Percentiles rank a stretch among this genome's conserved stretches.
Conservation (phyloP, 1,284 basidiomycete genomes). For the Fistulinella staudtii region DNA sequence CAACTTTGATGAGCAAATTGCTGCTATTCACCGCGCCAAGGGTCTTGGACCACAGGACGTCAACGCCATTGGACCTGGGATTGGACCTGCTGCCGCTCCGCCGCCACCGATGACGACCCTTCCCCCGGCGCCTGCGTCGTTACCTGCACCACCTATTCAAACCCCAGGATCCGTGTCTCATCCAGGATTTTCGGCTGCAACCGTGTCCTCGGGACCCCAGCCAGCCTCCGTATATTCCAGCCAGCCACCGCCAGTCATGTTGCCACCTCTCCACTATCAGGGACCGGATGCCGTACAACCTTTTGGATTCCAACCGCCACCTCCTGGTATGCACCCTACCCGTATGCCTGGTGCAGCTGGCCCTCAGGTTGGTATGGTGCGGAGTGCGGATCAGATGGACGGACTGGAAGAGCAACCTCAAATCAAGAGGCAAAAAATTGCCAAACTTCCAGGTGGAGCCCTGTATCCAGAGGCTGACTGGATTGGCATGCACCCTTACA, state of each 20-base stretch:
- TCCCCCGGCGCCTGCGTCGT: slow-evolving; percentile 61
- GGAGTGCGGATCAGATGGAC: slow-evolving; percentile 78
- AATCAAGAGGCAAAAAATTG: slow-evolving; percentile 79
- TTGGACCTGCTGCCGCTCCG: slow-evolving; percentile 72
- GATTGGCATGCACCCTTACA: slow-evolving; percentile 85
- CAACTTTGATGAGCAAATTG: slow-evolving; percentile 93
- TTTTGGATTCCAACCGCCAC: slow-evolving; percentile 72
- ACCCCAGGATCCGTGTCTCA: slow-evolving; percentile 37
- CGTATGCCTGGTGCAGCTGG: slow-evolving; percentile 49
- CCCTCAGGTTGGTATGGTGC: slow-evolving; percentile 61
- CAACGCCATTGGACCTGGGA: slow-evolving; percentile 77
- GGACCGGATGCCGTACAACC: slow-evolving; percentile 71
- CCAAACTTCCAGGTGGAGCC: slow-evolving; percentile 75
- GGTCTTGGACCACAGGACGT: slow-evolving; percentile 79
- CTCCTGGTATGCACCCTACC: slow-evolving; percentile 46
- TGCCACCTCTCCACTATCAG: slow-evolving; percentile 78
- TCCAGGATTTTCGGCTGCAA: slow-evolving; percentile 64
- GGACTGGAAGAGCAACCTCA: slow-evolving; percentile 62
- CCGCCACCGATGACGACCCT: slow-evolving; percentile 53
- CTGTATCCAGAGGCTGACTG: slow-evolving; percentile 84
- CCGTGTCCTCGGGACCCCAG: slow-evolving; percentile 75
- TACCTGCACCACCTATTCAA: slow-evolving; percentile 58
- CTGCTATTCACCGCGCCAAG: slow-evolving; percentile 86
- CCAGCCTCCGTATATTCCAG: slow-evolving; percentile 64
- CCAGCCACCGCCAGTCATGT: slow-evolving; percentile 70